A percentile compares a stretch with the other conserved stretches of the same genome.
These are phyloP conservation scores for Babesia bigemina DNA, from an alignment of 169 alveolate species.

Conservation along the genomic window DNA sequence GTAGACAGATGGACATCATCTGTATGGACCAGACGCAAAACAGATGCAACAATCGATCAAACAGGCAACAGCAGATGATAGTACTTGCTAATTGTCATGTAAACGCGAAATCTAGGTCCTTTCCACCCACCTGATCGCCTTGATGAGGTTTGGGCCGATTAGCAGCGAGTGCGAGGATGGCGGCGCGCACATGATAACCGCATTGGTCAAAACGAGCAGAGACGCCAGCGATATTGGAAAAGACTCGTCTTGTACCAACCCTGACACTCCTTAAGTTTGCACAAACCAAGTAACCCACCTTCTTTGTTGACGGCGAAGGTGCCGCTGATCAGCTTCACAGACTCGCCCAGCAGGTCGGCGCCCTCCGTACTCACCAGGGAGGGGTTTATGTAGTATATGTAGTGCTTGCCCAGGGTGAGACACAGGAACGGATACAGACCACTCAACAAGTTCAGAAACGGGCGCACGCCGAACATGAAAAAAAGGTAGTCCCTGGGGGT, in stretches of 20 bases:
- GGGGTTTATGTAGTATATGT: slow-evolving; percentile 59
- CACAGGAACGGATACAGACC: slow-evolving; percentile 65
- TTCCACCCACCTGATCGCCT: slow-evolving; percentile 38
- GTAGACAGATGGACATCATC: too few species aligned
- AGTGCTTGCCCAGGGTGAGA: slow-evolving; percentile 58
- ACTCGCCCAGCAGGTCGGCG: slow-evolving; percentile 30
- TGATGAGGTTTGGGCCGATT: slow-evolving; percentile 65
- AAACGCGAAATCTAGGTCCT: too few species aligned
- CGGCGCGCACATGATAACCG: slow-evolving; percentile 48
- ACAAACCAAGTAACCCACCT: not conserved
- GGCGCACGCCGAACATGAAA: slow-evolving; percentile 43
- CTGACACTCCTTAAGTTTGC: not conserved
- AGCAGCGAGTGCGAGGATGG: slow-evolving; percentile 57
- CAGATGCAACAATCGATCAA: too few species aligned
- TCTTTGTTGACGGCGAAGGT: slow-evolving; percentile 21
- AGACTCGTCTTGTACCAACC: slow-evolving; percentile 45
- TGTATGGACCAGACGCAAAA: too few species aligned
- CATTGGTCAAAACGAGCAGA: slow-evolving; percentile 45
- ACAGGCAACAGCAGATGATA: too few species aligned
- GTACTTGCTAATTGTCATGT: too few species aligned
- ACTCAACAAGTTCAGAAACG: slow-evolving; percentile 50
- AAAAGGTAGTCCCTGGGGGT: slow-evolving; percentile 58
- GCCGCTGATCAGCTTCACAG: slow-evolving; percentile 45
- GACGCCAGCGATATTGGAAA: slow-evolving; percentile 57
- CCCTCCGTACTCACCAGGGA: slow-evolving; percentile 40